phyloP scores from a whole-genome alignment of 805 yeast genomes.

The Zygoascus bituminiphila region DNA sequence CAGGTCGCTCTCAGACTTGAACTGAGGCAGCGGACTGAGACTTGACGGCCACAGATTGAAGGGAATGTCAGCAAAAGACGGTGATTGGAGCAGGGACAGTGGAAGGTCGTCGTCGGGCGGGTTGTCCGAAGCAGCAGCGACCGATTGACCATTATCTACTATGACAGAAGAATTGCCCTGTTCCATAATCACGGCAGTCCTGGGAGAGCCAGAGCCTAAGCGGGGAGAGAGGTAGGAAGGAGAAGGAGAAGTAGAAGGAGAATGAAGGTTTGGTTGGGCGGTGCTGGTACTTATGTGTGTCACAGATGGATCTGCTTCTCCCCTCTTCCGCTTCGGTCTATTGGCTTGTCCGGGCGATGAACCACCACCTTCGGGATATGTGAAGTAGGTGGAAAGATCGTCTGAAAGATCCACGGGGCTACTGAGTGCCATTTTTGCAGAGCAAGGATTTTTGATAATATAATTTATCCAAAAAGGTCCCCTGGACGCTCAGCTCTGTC shows the following conservation, averaged over 20 bases:
- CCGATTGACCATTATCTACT: neutral
- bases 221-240: no score
- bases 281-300: neutral
- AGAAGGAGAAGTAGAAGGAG: neutral
- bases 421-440: neutral
- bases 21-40: neutral
- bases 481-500: no score
- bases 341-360: neutral
- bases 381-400: neutral
- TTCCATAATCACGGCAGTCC: neutral
- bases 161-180: neutral
- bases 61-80: neutral
- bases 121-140: no score
- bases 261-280: neutral
- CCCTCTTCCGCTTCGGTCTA: neutral
- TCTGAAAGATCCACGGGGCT: neutral
- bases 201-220: neutral
- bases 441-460: no score
- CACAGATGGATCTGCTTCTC: neutral
- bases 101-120: neutral
- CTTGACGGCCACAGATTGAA: neutral
- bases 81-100: neutral
- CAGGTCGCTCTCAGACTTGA: conserved; percentile 2
- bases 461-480: no score
- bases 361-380: neutral